These are phyloP conservation scores for Fusarium albosuccineum DNA, from an alignment of 2,329 filamentous ascomycete genomes.

Conservation along the genomic window DNA sequence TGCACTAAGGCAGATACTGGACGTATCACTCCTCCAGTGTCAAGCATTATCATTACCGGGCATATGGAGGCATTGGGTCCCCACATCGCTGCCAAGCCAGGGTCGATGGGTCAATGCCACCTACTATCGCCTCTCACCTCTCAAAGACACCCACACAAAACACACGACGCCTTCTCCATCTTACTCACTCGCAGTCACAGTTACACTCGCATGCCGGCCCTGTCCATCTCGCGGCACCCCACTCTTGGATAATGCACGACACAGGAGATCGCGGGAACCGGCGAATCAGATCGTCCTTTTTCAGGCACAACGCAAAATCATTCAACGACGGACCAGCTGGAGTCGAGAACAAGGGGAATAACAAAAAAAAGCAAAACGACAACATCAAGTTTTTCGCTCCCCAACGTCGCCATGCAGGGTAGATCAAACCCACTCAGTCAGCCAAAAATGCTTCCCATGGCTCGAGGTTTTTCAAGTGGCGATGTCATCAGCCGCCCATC, in stretches of 20 bases:
- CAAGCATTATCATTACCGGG: background rate
- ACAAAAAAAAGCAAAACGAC: conserved; percentile 4
- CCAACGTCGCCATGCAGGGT: background rate
- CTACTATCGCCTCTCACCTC: background rate
- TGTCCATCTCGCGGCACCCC: conserved; percentile 26
- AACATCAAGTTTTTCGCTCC: conserved; percentile 10
- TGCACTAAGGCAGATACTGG: conserved; percentile 13
- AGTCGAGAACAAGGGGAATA: conserved; percentile 21
- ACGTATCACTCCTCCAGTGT: conserved; percentile 18
- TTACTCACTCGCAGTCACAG: conserved; percentile 20
- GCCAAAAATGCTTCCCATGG: too few relatives aligned
- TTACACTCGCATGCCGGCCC: conserved; percentile 35
- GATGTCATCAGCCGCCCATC: background rate
- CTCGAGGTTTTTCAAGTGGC: conserved; percentile 2
- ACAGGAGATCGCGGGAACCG: conserved; percentile 41
- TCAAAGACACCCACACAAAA: background rate
- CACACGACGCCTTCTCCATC: conserved; percentile 2
- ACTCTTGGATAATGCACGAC: conserved; percentile 40
- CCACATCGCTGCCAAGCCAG: background rate
- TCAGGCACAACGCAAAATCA: conserved; percentile 37
- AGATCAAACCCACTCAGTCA: conserved; percentile 3
- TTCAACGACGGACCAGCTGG: conserved; percentile 14
- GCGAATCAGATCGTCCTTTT: conserved; percentile 40
- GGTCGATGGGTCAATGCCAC: background rate
- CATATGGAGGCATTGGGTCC: background rate